These are phyloP conservation scores for Pelargonium nanum DNA, from an alignment of 345 rosid species.

Conservation along the genomic window DNA sequence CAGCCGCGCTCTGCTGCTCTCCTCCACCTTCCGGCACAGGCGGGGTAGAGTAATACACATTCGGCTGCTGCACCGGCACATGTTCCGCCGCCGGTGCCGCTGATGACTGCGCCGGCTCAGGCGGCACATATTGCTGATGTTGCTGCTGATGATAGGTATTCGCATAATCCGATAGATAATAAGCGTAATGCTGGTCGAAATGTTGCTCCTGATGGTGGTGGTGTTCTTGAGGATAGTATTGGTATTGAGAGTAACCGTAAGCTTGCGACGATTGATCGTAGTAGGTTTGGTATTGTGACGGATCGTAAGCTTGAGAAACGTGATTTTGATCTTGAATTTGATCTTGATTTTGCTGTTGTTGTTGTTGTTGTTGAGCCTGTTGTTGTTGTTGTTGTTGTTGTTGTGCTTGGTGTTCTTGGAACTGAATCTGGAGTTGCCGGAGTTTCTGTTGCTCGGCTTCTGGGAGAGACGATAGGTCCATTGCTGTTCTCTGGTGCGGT, in stretches of 20 bases:
- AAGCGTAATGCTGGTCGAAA: constrained; percentile 4
- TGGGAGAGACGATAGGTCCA: constrained; percentile 6
- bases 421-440: constrained; percentile 1
- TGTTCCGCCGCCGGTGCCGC: not conserved
- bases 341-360: not conserved
- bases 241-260: not conserved
- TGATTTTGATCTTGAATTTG: too few species aligned
- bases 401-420: not conserved
- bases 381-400: not conserved
- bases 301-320: constrained; percentile 1
- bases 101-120: constrained; percentile 3
- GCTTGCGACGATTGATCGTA: constrained; percentile 7
- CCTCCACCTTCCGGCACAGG: not conserved
- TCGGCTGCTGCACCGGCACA: constrained; percentile 6
- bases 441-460: not conserved
- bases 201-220: constrained; percentile 5
- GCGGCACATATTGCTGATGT: not conserved
- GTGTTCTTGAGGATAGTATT: constrained; percentile 8
- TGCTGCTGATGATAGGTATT: constrained; percentile 2
- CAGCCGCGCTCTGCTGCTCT: constrained; percentile 2
- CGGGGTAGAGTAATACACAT: not conserved
- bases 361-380: not conserved
- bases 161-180: constrained; percentile 2
- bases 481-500: not conserved
- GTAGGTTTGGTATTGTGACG: constrained; percentile 10